Evolutionary conservation across 2,329 filamentous ascomycete species (phyloP), one percentile per base, ranked within the genome.

Genomic region (Hysterium pulicare): DNA sequence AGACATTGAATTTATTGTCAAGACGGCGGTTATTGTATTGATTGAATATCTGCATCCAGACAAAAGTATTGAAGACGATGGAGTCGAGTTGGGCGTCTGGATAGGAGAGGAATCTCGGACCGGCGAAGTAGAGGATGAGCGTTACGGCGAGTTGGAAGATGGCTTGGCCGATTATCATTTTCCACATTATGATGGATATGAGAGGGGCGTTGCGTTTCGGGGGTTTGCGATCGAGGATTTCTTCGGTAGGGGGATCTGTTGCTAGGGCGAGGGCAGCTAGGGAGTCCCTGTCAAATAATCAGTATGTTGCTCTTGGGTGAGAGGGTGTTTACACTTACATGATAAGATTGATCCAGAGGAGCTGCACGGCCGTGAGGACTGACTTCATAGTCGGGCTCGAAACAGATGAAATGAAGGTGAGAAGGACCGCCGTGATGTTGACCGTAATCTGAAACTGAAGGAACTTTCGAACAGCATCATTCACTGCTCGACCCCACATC

Each of bases 181-280:
- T 82, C 76, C 78, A 82, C 79, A 82, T 82, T 39, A 63, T 53
- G 33, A 53, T 31, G 33, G 41, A 46, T 36, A 97, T 90, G 39
- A 97, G 83, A 4, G 86, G 74, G 69, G 96, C 91, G 57, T 94
- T 88, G 45, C 91, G 84, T 74, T 90, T 91, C 50, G 91, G 78
- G 21, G 91, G 91, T 51, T 82, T 81, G 43, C 91, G 83, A 69
- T 83, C 87, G 90, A 97, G 96, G 59, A 96, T 88, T 69, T 95
- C 90, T 64, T 95, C 82, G 64, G 96, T 91, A 16, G 90, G 84
- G 11, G 91, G 90, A 71, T 97, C 96, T 78, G 96, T 96, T 5
- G 89, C 95, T 43, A 97, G 76, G 5, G 91, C 91, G 7, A 91
- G 96, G 30, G 91, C 91, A 20, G 91, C 91, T 42, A 97, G 82